Base-by-base conservation (phyloP, 495 filamentous ascomycete genomes). In the Hapsidospora chrysogenum region DNA sequence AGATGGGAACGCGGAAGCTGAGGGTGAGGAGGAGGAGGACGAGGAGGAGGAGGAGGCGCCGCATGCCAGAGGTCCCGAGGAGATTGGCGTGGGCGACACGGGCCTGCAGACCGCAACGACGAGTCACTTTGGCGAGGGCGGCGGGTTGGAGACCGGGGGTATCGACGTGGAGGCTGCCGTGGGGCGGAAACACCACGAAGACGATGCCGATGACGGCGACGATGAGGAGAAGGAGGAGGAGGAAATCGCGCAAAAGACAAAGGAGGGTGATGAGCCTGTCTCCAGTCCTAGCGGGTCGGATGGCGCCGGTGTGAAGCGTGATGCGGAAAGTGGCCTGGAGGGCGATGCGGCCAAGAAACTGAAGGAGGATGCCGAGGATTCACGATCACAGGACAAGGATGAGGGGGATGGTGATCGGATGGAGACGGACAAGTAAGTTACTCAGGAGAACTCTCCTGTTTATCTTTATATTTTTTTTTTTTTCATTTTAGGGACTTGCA, bases 11-110 rank as follows among this genome's bases (percentile, higher is more conserved):
- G 17, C 11, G 6, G 6, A 26, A 11, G 11, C 6, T 6, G 23
- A 26, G n/a, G 37, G 41, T 7, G 23, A 40, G n/a, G 48, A 48
- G 39, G 53, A 46, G 34, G 50, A 53, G 6, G 51, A 55, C 7
- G 56, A 56, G 17, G 55, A 54, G 2, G 66, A 70, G 13, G 70
- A 74, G 2, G 84, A 89, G 44, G 45, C 70, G 1, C 81, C 85
- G 9, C 83, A 92, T 48, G 83, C 80, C 2, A 68, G 80, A 11
- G 82, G 85, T 0, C 87, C 89, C 0, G 70, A 78, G 9, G 66
- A 80, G 38, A 74, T 97, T 17, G 86, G 85, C 0, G 71, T 83
- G 17, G 79, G 85, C 46, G 89, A 97, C 48, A 74, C 80, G 49
- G 89, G 89, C 1, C 72, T 83, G 13, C 87, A 94, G 51, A 56